Conservation (phyloP, 1,284 basidiomycete species). For the Waitea zeae region DNA sequence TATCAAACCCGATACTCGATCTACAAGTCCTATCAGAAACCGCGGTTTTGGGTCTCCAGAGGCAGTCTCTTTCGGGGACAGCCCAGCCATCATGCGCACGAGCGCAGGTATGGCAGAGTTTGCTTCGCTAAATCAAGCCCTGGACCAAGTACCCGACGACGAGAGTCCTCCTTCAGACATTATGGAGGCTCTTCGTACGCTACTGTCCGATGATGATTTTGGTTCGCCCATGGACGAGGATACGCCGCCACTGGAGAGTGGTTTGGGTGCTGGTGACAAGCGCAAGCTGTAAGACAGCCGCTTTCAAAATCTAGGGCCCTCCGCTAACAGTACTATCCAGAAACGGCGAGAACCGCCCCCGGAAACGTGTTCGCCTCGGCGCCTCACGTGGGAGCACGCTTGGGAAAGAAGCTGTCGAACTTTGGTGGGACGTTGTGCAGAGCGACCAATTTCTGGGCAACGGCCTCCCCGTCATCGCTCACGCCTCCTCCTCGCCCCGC, state of each 20-base stretch:
- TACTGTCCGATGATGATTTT: background rate
- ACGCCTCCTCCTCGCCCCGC: constrained; percentile 20
- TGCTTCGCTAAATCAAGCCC: constrained; percentile 31
- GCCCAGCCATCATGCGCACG: constrained; percentile 63
- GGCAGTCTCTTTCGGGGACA: constrained; percentile 38
- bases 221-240: constrained; percentile 17
- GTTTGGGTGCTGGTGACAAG: constrained; percentile 30
- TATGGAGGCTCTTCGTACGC: background rate
- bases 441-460: constrained; percentile 43
- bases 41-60: no score
- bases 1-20: no score
- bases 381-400: no score
- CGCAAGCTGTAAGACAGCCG: constrained; percentile 34
- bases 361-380: constrained; percentile 23
- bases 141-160: constrained; percentile 12
- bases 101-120: constrained; percentile 58
- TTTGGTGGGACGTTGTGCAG: constrained; percentile 62
- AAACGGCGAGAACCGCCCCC: constrained; percentile 22
- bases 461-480: constrained; percentile 39
- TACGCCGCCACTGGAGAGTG: constrained; percentile 18
- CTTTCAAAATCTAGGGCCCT: background rate
- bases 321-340: constrained; percentile 11
- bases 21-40: no score
- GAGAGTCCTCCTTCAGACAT: background rate
- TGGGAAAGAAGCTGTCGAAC: constrained; percentile 20